These are phyloP conservation scores for Aspergillus baeticus DNA, from an alignment of 495 filamentous ascomycete species.

Conservation along the genomic window DNA sequence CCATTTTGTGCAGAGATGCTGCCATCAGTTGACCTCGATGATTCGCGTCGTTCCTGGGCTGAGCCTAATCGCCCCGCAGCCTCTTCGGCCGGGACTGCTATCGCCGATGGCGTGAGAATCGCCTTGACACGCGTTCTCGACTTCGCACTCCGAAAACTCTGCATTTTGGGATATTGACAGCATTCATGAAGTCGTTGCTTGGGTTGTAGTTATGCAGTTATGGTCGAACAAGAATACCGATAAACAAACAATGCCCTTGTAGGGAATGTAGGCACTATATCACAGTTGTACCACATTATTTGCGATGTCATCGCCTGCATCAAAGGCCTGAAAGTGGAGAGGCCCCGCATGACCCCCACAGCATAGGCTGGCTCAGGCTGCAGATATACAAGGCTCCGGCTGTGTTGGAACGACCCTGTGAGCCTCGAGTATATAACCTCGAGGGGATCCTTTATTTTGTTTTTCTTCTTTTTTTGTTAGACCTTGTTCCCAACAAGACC, in stretches of 20 bases:
- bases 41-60: slow-evolving; percentile 13
- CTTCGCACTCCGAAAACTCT: no score
- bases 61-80: slow-evolving; percentile 4
- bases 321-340: neutral
- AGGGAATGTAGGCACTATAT: no score
- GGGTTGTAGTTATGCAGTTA: no score
- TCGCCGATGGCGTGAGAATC: slow-evolving; percentile 12
- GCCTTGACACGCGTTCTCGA: neutral
- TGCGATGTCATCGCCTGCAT: no score
- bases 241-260: no score
- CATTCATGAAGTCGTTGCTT: no score
- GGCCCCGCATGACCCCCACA: slow-evolving; percentile 9
- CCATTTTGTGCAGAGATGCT: slow-evolving; percentile 10
- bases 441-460: neutral
- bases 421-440: neutral
- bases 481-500: neutral
- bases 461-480: neutral
- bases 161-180: no score
- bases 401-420: no score
- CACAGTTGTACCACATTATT: no score
- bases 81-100: slow-evolving; percentile 10
- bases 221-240: no score
- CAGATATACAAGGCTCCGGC: neutral
- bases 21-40: neutral
- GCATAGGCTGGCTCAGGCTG: neutral